Evolutionary conservation across 2,329 filamentous ascomycete genomes (phyloP), one percentile per base, ranked within the genome.

Genomic region (Aspergillus fumigatiaffinis): DNA sequence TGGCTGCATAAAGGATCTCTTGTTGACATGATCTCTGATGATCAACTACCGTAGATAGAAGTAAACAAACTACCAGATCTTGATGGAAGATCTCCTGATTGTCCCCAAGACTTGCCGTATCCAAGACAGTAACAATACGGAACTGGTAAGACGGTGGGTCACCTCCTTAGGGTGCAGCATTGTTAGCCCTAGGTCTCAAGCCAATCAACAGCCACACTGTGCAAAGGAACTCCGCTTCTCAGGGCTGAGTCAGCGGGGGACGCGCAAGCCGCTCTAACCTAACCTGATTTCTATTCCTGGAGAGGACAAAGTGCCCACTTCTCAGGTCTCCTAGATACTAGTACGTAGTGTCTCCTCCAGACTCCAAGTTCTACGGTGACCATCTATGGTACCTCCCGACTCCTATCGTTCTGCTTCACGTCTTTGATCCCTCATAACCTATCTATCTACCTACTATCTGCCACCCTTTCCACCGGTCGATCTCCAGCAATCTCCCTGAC

Each of bases 241-340:
- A 2, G 1, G 0, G 67, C 66, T 72, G 66, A 72, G 56, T 71
- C 65, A 71, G 58, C 61, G 52, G 56, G 66, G 67, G 70, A 69
- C 70, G 67, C 70, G 70, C 69, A 72, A 72, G 58, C 70, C 62
- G 53, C 58, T 55, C 49, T 29, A 29, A 29, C 28, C 28, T 62
- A 55, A 60, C 59, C 58, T 62, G 59, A 57, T 61, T 66, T 64
- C 62, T 66, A 64, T 65, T 65, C 59, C 57, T 60, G 62, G 59
- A 50, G 53, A 54, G 59, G 59, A 58, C 55, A 60, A 54, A 42
- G 55, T 59, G 52, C 55, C 52, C 54, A 56, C 59, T 51, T 52
- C 44, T 42, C 55, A 46, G 41, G 53, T 28, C 41, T 20, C 49
- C 54, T 41, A 23, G 32, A 17, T 26, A 26, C 25, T 7, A 26